Percentiles rank a stretch among this genome's conserved stretches.
phyloP scores from a whole-genome alignment of 495 filamentous ascomycete genomes.

The Achaetomiella virescens region DNA sequence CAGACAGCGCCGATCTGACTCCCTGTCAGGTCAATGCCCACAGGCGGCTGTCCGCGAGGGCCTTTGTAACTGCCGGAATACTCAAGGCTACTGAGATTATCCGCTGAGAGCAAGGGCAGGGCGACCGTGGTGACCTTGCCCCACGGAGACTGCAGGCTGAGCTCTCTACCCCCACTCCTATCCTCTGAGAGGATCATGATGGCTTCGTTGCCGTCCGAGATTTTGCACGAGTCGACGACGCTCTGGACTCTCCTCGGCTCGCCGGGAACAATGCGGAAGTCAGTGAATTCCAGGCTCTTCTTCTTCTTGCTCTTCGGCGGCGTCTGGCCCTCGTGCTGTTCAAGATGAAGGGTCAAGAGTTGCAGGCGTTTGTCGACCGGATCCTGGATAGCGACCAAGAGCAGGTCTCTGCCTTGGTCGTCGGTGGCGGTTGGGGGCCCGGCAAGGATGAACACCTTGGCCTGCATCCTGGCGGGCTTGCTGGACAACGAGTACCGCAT shows the following conservation, averaged over 20 bases:
- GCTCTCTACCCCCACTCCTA: constrained; percentile 52
- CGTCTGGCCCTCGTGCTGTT: constrained; percentile 24
- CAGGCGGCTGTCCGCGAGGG: constrained; percentile 1
- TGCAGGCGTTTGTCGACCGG: constrained; percentile 58
- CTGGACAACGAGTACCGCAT: constrained; percentile 50
- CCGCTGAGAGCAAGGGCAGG: constrained; percentile 38
- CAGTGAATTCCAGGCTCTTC: not conserved
- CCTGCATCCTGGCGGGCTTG: constrained; percentile 42
- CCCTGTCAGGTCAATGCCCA: constrained; percentile 19
- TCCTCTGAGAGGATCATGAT: constrained; percentile 65
- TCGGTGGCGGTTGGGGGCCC: constrained; percentile 51
- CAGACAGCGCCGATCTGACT: constrained; percentile 37
- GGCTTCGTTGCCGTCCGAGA: constrained; percentile 61
- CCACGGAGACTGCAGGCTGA: constrained; percentile 75
- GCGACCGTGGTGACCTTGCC: constrained; percentile 52
- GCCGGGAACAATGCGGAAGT: constrained; percentile 31
- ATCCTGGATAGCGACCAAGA: constrained; percentile 66
- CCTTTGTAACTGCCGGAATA: constrained; percentile 30
- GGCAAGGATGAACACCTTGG: constrained; percentile 59
- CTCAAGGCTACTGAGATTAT: constrained; percentile 34
- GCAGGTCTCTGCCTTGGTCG: constrained; percentile 40
- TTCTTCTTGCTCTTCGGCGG: constrained; percentile 20
- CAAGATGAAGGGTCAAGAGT: constrained; percentile 55
- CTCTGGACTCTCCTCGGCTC: constrained; percentile 48
- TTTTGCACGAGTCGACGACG: constrained; percentile 67